Conservation (phyloP, 106 monocot species). For the Dioscorea zingiberensis region DNA sequence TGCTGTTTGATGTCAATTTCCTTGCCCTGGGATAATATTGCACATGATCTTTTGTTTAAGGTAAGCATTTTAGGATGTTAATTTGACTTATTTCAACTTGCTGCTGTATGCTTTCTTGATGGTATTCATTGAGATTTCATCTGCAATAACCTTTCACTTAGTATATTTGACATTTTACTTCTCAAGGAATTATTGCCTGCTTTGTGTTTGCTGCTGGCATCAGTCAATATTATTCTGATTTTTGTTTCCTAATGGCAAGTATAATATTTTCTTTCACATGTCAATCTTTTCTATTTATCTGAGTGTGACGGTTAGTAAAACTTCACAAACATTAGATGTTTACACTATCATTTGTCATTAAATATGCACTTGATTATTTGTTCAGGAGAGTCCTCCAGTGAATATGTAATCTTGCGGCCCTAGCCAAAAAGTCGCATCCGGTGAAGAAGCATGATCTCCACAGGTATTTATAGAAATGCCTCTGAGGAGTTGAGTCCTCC, state of each 20-base stretch:
- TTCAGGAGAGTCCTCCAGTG: conserved; percentile 10
- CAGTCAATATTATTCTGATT: too few relatives aligned
- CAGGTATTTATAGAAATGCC: background rate
- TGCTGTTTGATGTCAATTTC: conserved; percentile 95
- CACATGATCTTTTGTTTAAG: conserved; percentile 90
- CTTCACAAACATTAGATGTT: background rate
- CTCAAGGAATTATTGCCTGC: background rate
- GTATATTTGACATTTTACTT: background rate
- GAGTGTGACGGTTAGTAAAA: background rate
- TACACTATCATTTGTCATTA: background rate
- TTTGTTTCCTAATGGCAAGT: background rate
- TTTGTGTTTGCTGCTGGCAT: background rate
- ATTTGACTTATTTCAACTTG: background rate
- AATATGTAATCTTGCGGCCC: conserved; percentile 2
- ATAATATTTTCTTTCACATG: background rate
- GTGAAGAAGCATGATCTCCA: background rate
- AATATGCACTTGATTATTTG: background rate
- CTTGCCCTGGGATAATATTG: conserved; percentile 90
- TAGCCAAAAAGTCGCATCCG: background rate
- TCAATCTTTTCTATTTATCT: background rate
- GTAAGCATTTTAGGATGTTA: conserved; percentile 17
- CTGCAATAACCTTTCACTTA: background rate
- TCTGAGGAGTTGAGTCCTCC: too few relatives aligned
- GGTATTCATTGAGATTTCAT: background rate
- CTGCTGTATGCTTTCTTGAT: background rate